Conservation (phyloP, 2,329 filamentous ascomycete species). For the Sporothrix brunneoviolacea region DNA sequence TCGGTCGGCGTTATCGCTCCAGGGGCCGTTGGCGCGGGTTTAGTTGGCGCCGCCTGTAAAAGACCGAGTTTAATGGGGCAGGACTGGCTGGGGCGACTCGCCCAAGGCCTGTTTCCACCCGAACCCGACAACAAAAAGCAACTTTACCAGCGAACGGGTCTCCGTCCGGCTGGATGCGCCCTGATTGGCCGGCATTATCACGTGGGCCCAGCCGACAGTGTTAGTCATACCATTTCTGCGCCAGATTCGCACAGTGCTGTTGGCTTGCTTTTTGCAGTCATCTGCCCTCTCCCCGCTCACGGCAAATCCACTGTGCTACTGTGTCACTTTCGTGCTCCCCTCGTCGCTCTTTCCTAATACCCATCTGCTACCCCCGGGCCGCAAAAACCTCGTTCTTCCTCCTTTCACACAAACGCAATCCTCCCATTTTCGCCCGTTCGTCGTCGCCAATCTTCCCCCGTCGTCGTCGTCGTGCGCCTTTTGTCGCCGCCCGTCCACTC, state of each 20-base stretch:
- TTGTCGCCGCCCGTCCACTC: not conserved
- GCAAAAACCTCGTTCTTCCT: conserved; percentile 12
- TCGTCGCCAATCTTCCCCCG: not conserved
- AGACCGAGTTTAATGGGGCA: conserved; percentile 3
- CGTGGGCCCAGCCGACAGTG: not conserved
- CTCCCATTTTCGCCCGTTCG: not conserved
- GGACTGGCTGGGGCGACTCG: not conserved
- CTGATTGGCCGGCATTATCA: not conserved
- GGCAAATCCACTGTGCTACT: conserved; percentile 1
- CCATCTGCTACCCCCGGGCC: not conserved
- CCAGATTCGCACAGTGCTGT: not conserved
- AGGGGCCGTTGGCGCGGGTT: not conserved
- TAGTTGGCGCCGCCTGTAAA: not conserved
- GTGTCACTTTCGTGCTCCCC: conserved; percentile 1
- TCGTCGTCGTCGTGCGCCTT: not conserved
- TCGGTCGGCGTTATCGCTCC: conserved; percentile 9
- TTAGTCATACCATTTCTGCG: no score
- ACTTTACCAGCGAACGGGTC: no score
- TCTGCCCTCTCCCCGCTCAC: no score
- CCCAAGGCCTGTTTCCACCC: no score
- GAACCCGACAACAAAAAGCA: no score
- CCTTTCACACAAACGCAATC: conserved; percentile 7
- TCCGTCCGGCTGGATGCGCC: no score
- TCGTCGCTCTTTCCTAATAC: conserved; percentile 8
- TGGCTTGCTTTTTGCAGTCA: no score